Base-by-base conservation (phyloP, 2,329 filamentous ascomycete genomes). In the Ascochyta fabae region DNA sequence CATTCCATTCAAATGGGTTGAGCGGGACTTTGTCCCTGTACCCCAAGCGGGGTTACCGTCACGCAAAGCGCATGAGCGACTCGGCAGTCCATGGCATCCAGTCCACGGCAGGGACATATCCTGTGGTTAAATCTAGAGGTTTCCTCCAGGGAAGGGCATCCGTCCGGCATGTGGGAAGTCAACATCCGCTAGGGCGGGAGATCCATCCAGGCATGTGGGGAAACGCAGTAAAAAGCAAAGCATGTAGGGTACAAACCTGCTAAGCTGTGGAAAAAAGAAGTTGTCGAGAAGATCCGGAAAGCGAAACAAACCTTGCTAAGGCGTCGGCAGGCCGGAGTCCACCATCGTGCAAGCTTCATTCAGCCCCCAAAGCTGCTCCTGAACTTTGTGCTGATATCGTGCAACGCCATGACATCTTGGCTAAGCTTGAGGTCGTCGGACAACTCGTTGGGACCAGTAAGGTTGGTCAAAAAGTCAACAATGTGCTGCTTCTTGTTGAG, bases 361-460 rank as follows among this genome's bases (percentile, higher is more conserved):
- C 73, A 75, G 55, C 72, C 70, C 42, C 67, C 68, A 22, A 66
- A 59, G 52, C 62, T 68, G 53, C 69, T 67, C 44, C 69, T 68
- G 66, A 70, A 72, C 53, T 71, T 63, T 34, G 64, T 62, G 43
- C 71, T 70, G 56, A 76, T 69, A 39, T 73, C 72, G 53, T 72
- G 69, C 15, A 77, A 68, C 13, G 62, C 64, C 13, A 69, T 61
- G 31, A 74, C 63, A 38, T 74, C 72, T 56, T 75, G 72, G 39
- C 64, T 71, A 34, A 76, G 63, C 52, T 75, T 70, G n/a, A 71
- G 60, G 47, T 73, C 68, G 41, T 73, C 67, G 6, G 61, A 58
- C 26, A 75, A 56, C 38, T 77, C 74, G 52, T 66, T 69, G n/a
- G 73, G 74, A 27, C 66, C 67, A 48, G 58, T 62, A 26, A 77